Evolutionary conservation across 805 yeast species (phyloP).

Genomic region (Brettanomyces bruxellensis): DNA sequence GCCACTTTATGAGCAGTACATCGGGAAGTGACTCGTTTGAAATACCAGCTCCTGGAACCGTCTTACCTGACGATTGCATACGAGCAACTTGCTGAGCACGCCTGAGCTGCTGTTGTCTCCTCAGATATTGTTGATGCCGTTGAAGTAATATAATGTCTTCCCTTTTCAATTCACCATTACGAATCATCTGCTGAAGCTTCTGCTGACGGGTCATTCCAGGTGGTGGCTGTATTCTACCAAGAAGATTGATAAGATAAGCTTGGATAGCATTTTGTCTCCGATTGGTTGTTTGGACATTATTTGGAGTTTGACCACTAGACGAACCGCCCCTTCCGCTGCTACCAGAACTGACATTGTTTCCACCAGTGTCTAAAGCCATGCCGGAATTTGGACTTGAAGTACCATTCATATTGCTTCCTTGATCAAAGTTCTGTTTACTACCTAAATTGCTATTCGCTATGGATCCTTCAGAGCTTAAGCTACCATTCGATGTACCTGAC

Average conservation of each 20-base stretch:
- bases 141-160: slow-evolving; percentile 23
- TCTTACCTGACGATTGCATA: slow-evolving; percentile 3
- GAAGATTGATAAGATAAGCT: slow-evolving; percentile 20
- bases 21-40: neutral
- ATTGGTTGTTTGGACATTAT: neutral
- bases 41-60: slow-evolving; percentile 3
- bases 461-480: too few relatives aligned
- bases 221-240: slow-evolving; percentile 24
- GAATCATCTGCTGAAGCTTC: slow-evolving; percentile 23
- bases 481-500: too few relatives aligned
- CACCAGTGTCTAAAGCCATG: too few relatives aligned
- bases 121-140: slow-evolving; percentile 25
- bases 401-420: too few relatives aligned
- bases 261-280: slow-evolving; percentile 6
- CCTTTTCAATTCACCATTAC: slow-evolving; percentile 22
- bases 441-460: too few relatives aligned
- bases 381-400: too few relatives aligned
- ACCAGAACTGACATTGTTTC: too few relatives aligned
- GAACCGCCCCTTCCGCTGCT: neutral
- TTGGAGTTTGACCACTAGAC: neutral
- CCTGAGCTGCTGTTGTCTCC: slow-evolving; percentile 16
- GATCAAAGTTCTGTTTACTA: too few relatives aligned
- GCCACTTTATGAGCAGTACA: neutral
- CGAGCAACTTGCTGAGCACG: slow-evolving; percentile 7
- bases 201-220: slow-evolving; percentile 27